Evolutionary conservation across 495 filamentous ascomycete species (phyloP).

Genomic region (Clohesyomyces aquaticus): DNA sequence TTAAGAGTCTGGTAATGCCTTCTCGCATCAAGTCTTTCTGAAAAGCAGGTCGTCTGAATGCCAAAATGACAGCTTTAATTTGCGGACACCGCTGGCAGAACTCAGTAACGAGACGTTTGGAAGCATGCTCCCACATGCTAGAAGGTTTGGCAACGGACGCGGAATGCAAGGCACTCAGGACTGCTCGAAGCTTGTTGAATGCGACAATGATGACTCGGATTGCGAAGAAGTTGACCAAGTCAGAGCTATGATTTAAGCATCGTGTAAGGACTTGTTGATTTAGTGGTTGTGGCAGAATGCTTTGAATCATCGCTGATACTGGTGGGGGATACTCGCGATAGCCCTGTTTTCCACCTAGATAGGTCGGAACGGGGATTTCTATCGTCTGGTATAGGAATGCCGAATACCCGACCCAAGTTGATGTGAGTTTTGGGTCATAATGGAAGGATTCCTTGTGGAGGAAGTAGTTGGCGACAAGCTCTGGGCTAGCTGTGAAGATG

Average conservation of each 20-base stretch:
- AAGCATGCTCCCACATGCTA: conserved; percentile 67
- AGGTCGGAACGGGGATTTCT: conserved; percentile 69
- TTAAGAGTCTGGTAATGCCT: conserved; percentile 71
- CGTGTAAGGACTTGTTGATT: conserved; percentile 73
- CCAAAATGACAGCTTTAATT: conserved; percentile 72
- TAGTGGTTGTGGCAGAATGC: conserved; percentile 81
- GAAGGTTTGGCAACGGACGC: conserved; percentile 48
- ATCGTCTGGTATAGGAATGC: conserved; percentile 81
- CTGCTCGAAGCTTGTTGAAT: conserved; percentile 72
- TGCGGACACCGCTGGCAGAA: conserved; percentile 79
- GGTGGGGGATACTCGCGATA: conserved; percentile 69
- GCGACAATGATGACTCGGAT: conserved; percentile 75
- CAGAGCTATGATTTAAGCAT: conserved; percentile 74
- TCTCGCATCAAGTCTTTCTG: conserved; percentile 77
- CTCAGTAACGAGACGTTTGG: conserved; percentile 65
- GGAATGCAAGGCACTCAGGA: conserved; percentile 58
- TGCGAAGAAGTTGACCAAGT: conserved; percentile 80
- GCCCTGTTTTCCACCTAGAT: conserved; percentile 59
- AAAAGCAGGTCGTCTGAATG: conserved; percentile 66
- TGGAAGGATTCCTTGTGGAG: conserved; percentile 75
- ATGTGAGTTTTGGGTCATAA: conserved; percentile 86
- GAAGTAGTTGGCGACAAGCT: conserved; percentile 85
- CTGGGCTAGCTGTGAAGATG: conserved; percentile 80
- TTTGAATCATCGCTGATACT: conserved; percentile 75
- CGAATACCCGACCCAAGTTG: conserved; percentile 93